These are phyloP conservation scores for Colletotrichum sp. DNA, from an alignment of 2,329 filamentous ascomycete genomes.

Conservation along the genomic window DNA sequence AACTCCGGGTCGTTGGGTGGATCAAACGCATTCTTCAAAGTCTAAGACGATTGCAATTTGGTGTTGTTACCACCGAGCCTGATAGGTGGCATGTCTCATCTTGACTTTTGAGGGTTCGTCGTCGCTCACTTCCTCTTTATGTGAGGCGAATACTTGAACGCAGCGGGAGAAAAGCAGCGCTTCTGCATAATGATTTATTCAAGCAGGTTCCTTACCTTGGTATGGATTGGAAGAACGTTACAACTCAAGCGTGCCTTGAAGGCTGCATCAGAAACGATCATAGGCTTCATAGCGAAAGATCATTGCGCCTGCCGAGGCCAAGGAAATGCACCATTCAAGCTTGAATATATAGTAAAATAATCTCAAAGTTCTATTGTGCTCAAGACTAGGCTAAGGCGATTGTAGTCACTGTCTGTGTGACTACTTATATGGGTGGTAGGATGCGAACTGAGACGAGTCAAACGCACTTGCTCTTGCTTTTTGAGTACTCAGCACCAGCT, in stretches of 20 bases:
- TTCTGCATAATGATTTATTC: fast-evolving
- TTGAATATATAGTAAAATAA: fast-evolving
- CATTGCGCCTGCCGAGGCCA: neutral
- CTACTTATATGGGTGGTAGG: neutral
- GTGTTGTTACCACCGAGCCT: fast-evolving
- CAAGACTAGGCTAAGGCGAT: fast-evolving
- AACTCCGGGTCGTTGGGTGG: too few relatives aligned
- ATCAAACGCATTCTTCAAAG: neutral
- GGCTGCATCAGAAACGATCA: too few relatives aligned
- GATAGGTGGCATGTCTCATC: neutral
- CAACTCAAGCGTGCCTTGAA: fast-evolving
- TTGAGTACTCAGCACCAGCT: neutral
- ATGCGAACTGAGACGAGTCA: neutral
- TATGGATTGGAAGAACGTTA: fast-evolving
- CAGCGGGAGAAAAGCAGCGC: fast-evolving
- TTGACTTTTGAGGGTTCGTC: fast-evolving
- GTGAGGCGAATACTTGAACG: neutral
- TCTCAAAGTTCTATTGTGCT: fast-evolving
- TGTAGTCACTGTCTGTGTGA: fast-evolving
- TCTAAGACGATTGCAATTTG: neutral
- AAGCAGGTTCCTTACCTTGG: neutral
- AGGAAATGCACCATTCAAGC: fast-evolving
- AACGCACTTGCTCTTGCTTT: neutral
- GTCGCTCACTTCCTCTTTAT: neutral
- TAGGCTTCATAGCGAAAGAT: too few relatives aligned